Base-by-base conservation (phyloP, 306 rosid species). In the Rosa lucieae region DNA sequence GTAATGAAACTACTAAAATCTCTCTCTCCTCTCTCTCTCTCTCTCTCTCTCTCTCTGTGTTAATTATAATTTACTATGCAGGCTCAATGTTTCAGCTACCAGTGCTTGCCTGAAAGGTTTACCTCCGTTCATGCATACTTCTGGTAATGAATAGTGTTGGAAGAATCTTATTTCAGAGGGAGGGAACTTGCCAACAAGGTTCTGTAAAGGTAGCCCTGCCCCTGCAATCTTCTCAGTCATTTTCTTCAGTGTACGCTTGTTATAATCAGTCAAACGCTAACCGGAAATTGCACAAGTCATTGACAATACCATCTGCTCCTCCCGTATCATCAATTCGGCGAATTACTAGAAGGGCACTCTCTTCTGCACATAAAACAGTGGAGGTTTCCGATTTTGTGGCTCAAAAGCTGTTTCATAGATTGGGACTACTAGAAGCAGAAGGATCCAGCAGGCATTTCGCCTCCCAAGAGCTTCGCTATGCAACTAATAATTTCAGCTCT, bases 131-230 rank as follows among this genome's bases (percentile, higher is more conserved):
- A 46, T 87, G 90, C 77, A 79, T 79, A 70, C 90, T 84, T 66
- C 62, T 87, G 58, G 81, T 87, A 15, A 79, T 87, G 52, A 82
- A 84, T 66, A 74, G 61, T 11, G 77, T 69, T 3, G 90, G 90
- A 55, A 77, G 81, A 79, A 79, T 82, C 66, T 67, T 82, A 32
- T 26, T 84, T 39, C 77, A 74, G n/a, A 70, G 75, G 35, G 78
- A 81, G 17, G 90, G 90, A 37, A 87, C 88, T 77, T 87, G 77
- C 3, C 90, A 87, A 77, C 86, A 87, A 69, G 87, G 86, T 39
- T 80, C 83, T 40, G 46, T 52, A 66, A 78, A 77, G 78, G 72
- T 44, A 13, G 59, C 75, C 75, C 84, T 79, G 29, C 66, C 75
- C 75, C 82, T 84, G 29, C 78, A 68, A 44, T 56, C 78, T 74